Percentiles rank a stretch among this genome's conserved stretches.
These are phyloP conservation scores for Cercospora zeina DNA, from an alignment of 2,329 filamentous ascomycete species.

Conservation along the genomic window DNA sequence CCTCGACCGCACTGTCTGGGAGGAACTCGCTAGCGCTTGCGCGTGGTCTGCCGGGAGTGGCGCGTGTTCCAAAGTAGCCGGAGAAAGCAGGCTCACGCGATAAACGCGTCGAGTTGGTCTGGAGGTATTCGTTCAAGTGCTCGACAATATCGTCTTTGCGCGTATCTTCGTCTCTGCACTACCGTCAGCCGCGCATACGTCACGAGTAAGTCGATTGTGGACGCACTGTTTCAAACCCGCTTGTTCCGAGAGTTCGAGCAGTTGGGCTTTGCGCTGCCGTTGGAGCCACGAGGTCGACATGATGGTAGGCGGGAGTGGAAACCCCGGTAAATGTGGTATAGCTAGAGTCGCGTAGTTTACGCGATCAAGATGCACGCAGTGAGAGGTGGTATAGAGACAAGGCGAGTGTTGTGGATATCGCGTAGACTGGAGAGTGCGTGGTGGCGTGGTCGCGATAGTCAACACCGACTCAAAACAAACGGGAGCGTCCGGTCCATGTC, in stretches of 20 bases:
- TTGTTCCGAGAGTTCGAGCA: conserved; percentile 37
- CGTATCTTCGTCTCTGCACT: conserved; percentile 54
- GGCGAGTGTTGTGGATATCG: conserved; percentile 18
- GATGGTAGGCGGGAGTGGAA: conserved; percentile 12
- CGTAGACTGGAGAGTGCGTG: conserved; percentile 2
- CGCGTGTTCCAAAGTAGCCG: conserved; percentile 66
- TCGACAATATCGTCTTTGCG: conserved; percentile 79
- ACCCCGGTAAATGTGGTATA: conserved; percentile 33
- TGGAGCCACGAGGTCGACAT: conserved; percentile 37
- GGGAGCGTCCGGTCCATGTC: conserved; percentile 5
- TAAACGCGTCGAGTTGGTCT: conserved; percentile 66
- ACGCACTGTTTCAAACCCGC: conserved; percentile 38
- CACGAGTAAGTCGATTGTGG: not conserved
- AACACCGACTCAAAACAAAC: conserved; percentile 20
- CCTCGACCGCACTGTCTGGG: conserved; percentile 30
- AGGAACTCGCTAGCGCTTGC: conserved; percentile 29
- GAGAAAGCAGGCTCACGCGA: conserved; percentile 64
- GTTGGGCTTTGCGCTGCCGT: conserved; percentile 35
- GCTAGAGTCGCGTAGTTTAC: conserved; percentile 49
- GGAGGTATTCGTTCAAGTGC: conserved; percentile 71
- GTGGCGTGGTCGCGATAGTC: conserved; percentile 10
- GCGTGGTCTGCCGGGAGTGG: conserved; percentile 55
- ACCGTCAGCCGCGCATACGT: not conserved
- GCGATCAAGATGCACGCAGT: conserved; percentile 45
- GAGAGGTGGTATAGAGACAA: conserved; percentile 16